These are phyloP conservation scores for Grosmannia clavigera DNA, from an alignment of 2,329 filamentous ascomycete genomes.

Conservation along the genomic window DNA sequence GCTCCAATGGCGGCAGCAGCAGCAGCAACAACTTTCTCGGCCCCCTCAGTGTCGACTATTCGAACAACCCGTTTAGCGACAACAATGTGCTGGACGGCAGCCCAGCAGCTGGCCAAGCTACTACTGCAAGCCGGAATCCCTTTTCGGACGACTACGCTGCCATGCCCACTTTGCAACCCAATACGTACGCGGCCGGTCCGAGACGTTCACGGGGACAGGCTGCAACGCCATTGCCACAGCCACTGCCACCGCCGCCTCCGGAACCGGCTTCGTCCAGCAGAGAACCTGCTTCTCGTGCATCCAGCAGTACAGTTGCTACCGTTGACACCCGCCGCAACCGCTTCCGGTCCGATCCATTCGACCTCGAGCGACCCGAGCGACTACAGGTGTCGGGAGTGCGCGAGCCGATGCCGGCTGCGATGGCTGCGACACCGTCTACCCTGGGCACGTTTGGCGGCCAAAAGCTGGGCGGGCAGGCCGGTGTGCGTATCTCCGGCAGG, in stretches of 20 bases:
- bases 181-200: constrained; percentile 33
- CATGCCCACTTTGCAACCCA: constrained; percentile 15
- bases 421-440: constrained; percentile 16
- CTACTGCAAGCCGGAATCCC: constrained; percentile 23
- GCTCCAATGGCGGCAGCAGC: constrained; percentile 1
- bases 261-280: constrained; percentile 11
- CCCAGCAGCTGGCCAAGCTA: not conserved
- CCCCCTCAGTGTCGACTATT: constrained; percentile 14
- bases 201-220: constrained; percentile 18
- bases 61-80: constrained; percentile 36
- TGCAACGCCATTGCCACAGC: constrained; percentile 17
- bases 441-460: constrained; percentile 15
- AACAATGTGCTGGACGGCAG: constrained; percentile 23
- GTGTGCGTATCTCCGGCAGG: not conserved
- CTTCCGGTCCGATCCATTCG: constrained; percentile 52
- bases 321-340: constrained; percentile 29
- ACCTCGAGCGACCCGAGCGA: constrained; percentile 44
- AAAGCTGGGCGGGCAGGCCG: not conserved
- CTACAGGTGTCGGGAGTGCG: constrained; percentile 17
- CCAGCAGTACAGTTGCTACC: constrained; percentile 18
- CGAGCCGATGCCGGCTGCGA: constrained; percentile 6
- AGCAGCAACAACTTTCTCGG: constrained; percentile 4
- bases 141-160: constrained; percentile 39
- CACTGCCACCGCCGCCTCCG: constrained; percentile 13
- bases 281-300: constrained; percentile 28